These are phyloP conservation scores for Lichenothelia convexa DNA, from an alignment of 495 filamentous ascomycete species.

Conservation along the genomic window DNA sequence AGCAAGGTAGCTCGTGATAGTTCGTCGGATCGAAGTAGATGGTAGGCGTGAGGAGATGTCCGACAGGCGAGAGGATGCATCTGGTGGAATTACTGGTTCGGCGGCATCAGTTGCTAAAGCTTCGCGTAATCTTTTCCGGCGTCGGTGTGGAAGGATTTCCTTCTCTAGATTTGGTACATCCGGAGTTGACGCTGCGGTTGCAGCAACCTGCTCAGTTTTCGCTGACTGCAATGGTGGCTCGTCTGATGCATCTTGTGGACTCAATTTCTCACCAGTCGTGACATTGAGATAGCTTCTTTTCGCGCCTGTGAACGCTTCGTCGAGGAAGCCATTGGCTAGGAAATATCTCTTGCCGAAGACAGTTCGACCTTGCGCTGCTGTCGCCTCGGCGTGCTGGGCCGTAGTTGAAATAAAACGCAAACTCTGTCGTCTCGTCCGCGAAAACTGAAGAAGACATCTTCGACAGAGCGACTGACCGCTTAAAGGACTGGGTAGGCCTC, in stretches of 20 bases:
- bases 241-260: neutral
- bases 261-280: neutral
- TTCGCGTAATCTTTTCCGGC: slow-evolving; percentile 16
- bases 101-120: neutral
- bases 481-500: no score
- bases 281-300: slow-evolving; percentile 4
- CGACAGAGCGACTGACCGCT: slow-evolving; percentile 5
- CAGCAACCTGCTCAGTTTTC: neutral
- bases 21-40: slow-evolving; percentile 49
- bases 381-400: slow-evolving; percentile 5
- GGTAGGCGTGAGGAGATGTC: slow-evolving; percentile 50
- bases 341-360: slow-evolving; percentile 16
- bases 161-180: neutral
- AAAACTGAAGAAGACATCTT: slow-evolving; percentile 7
- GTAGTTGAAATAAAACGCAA: slow-evolving; percentile 6
- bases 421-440: slow-evolving; percentile 2
- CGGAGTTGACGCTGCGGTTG: neutral
- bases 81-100: slow-evolving; percentile 40
- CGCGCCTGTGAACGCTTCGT: slow-evolving; percentile 6
- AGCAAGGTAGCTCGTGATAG: slow-evolving; percentile 68
- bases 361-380: slow-evolving; percentile 5
- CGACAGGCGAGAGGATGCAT: slow-evolving; percentile 70
- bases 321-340: slow-evolving; percentile 11
- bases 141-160: slow-evolving; percentile 19
- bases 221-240: neutral